Conservation (phyloP, 805 yeast species). For the Cyberlindnera meyerae region DNA sequence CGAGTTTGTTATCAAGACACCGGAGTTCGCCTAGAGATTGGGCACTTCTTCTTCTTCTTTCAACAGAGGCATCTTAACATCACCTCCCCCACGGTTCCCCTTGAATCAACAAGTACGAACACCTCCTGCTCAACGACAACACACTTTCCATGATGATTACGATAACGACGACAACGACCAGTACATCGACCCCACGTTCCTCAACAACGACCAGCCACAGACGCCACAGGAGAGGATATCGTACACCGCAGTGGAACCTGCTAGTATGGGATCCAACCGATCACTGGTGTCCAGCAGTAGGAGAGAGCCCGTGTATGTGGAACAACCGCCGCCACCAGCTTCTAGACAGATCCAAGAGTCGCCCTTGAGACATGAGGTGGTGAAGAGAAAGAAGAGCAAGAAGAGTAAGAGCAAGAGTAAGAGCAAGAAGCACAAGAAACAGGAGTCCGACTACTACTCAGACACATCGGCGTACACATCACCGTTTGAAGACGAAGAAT, state of each 20-base stretch:
- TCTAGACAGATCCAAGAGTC: too few relatives aligned
- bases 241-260: slow-evolving; percentile 6
- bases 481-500: slow-evolving; percentile 1
- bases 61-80: not conserved
- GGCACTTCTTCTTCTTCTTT: too few relatives aligned
- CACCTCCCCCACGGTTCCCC: too few relatives aligned
- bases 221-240: slow-evolving; percentile 6
- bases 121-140: too few relatives aligned
- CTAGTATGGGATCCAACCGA: slow-evolving; percentile 7
- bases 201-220: not conserved
- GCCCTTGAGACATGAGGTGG: too few relatives aligned
- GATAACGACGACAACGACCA: too few relatives aligned
- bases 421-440: not conserved
- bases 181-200: slow-evolving; percentile 1
- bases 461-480: slow-evolving; percentile 1
- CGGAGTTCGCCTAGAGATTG: too few relatives aligned
- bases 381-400: slow-evolving; percentile 2
- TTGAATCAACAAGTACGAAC: too few relatives aligned
- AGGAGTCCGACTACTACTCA: not conserved
- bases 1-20: slow-evolving; percentile 10
- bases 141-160: too few relatives aligned
- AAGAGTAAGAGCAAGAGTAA: not conserved
- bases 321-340: too few relatives aligned
- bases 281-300: slow-evolving; percentile 12
- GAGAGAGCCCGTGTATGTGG: not conserved